phyloP scores from a whole-genome alignment of 805 yeast species.

The Wickerhamiella australiensis region DNA sequence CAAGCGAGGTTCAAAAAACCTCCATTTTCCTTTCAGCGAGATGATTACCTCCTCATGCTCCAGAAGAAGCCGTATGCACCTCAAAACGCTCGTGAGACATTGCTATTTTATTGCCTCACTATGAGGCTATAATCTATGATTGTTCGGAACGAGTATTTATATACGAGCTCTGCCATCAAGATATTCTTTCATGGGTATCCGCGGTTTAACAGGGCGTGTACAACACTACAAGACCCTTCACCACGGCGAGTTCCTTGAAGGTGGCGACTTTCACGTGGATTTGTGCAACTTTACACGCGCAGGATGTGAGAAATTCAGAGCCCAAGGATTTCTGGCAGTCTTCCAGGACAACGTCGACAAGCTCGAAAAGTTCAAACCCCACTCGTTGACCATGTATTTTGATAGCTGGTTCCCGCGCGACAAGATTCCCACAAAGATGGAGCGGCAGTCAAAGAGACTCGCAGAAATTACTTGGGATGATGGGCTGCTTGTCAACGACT shows the following conservation, averaged over 20 bases:
- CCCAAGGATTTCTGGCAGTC: background rate
- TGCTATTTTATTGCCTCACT: too few species aligned
- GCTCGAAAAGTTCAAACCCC: constrained; percentile 4
- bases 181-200: constrained; percentile 3
- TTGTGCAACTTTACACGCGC: constrained; percentile 8
- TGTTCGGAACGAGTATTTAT: too few species aligned
- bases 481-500: background rate
- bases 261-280: constrained; percentile 5
- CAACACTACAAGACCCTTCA: background rate
- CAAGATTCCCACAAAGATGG: background rate
- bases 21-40: too few species aligned
- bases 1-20: too few species aligned
- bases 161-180: too few species aligned
- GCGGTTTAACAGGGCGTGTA: background rate
- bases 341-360: constrained; percentile 1
- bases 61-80: too few species aligned
- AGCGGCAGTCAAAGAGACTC: background rate
- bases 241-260: background rate
- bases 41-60: too few species aligned
- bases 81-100: too few species aligned
- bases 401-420: constrained; percentile 3
- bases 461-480: background rate
- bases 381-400: constrained; percentile 2
- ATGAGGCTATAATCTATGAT: too few species aligned
- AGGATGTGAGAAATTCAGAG: background rate